Base-by-base conservation (phyloP, 768 basidiomycete species). In the Trametes coccinea region DNA sequence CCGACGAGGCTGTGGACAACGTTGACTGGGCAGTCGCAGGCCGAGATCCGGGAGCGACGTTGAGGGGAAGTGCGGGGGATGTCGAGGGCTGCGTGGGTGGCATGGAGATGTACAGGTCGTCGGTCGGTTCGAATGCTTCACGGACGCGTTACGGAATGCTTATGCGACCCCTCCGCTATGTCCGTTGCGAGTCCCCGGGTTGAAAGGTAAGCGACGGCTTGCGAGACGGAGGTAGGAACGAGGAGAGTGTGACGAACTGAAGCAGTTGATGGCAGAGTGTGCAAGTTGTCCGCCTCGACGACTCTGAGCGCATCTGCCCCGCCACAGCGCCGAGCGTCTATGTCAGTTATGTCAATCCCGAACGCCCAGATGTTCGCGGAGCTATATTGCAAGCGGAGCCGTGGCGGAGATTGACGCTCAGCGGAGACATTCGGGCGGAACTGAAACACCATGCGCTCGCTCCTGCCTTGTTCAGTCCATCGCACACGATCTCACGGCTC, bases 31-130 rank as follows among this genome's bases (percentile, higher is more conserved):
- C 73, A 3, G 81, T 75, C 44, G 75, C 30, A 13, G 67, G 67
- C 67, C 79, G 81, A 8, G 76, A 73, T 22, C 76, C 67, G 17
- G 64, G 67, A 1, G 70, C 70, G 27, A 83, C 84, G 67, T 89
- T 90, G 67, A 90, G 76, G 9, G 88, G 88, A 41, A 87, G 81
- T 44, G 88, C 87, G 57, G 85, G 82, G 29, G 84, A 80, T 41
- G 77, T 79, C 76, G 71, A 69, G 10, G 69, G 65, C 47, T 68
- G 66, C 60, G 70, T 67, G 27, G 56, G 40, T 31, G 62, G 58
- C 57, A 58, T 58, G 29, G 48, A 49, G 27, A 31, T 11, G 48
- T 49, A 16, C 31, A 17, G 30, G 45, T 37, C n/a, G 8, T 22
- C 22, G 22, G 22, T 22, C 22, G 34, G 46, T 39, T 49, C 37